Percentiles rank a stretch among this genome's conserved stretches.
phyloP scores from a whole-genome alignment of 2,329 filamentous ascomycete species.

The Penicillium rolfsii region DNA sequence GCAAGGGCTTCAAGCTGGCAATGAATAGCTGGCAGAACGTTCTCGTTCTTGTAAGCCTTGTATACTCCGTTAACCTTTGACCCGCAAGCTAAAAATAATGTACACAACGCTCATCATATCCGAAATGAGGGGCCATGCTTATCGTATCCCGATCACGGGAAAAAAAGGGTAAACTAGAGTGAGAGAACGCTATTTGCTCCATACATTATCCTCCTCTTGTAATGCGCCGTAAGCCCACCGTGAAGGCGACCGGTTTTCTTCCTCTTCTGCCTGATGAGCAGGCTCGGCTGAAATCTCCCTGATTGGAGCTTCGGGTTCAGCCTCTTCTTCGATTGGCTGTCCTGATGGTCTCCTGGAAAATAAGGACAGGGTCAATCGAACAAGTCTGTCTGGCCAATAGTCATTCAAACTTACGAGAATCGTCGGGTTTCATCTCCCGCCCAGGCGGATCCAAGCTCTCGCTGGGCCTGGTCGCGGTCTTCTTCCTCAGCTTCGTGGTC shows the following conservation, averaged over 20 bases:
- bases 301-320: slow-evolving; percentile 15
- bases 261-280: slow-evolving; percentile 9
- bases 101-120: slow-evolving; percentile 3
- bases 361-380: slow-evolving; percentile 24
- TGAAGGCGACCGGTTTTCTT: slow-evolving; percentile 21
- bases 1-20: not conserved
- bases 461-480: slow-evolving; percentile 64
- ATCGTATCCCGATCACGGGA: not conserved
- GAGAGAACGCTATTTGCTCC: slow-evolving; percentile 30
- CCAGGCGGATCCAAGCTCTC: slow-evolving; percentile 65
- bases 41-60: not conserved
- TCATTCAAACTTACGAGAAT: slow-evolving; percentile 35
- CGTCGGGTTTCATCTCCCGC: slow-evolving; percentile 51
- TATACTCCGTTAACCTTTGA: not conserved
- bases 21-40: not conserved
- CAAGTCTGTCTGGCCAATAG: slow-evolving; percentile 8
- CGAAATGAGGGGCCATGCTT: not conserved
- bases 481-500: slow-evolving; percentile 64
- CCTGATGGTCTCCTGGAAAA: slow-evolving; percentile 37
- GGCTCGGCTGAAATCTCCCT: slow-evolving; percentile 15
- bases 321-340: slow-evolving; percentile 34
- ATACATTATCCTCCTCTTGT: slow-evolving; percentile 45
- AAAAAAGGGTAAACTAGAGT: slow-evolving; percentile 1
- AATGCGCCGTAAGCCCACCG: slow-evolving; percentile 37
- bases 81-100: not conserved